Evolutionary conservation across 148 eudicot genomes (phyloP).

Genomic region (Suaeda aralocaspica): DNA sequence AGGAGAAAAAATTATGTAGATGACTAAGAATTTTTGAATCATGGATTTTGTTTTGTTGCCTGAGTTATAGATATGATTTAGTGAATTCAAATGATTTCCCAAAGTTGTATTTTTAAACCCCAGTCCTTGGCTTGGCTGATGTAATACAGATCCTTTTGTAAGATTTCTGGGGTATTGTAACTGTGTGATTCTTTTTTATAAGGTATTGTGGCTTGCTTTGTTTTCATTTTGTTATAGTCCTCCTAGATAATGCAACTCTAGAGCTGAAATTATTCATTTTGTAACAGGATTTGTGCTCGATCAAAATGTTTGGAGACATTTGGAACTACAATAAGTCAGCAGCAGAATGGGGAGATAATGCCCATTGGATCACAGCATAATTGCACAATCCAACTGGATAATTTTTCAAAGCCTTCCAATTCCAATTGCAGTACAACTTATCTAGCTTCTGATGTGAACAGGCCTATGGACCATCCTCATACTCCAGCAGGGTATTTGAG

Average conservation of each 20-base stretch:
- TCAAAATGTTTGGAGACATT: slow-evolving; percentile 26
- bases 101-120: too few species aligned
- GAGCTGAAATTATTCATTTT: slow-evolving; percentile 8
- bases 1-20: too few species aligned
- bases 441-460: background rate
- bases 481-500: background rate
- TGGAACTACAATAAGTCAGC: slow-evolving; percentile 15
- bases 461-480: background rate
- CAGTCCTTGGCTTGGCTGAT: background rate
- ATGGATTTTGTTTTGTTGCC: too few species aligned
- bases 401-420: slow-evolving; percentile 15
- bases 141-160: background rate
- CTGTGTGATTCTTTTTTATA: too few species aligned
- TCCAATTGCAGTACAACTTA: background rate
- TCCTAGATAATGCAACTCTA: background rate
- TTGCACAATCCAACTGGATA: background rate
- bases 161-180: background rate
- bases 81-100: too few species aligned
- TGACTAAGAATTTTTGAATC: too few species aligned
- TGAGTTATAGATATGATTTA: too few species aligned
- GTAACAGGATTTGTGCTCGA: slow-evolving; percentile 32
- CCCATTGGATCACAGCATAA: slow-evolving; percentile 3
- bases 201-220: too few species aligned
- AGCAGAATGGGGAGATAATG: slow-evolving; percentile 15
- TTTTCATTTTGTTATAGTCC: background rate